Percentiles rank a stretch among this genome's conserved stretches.
phyloP scores from a whole-genome alignment of 768 basidiomycete species.

The Lyophyllum atratum region DNA sequence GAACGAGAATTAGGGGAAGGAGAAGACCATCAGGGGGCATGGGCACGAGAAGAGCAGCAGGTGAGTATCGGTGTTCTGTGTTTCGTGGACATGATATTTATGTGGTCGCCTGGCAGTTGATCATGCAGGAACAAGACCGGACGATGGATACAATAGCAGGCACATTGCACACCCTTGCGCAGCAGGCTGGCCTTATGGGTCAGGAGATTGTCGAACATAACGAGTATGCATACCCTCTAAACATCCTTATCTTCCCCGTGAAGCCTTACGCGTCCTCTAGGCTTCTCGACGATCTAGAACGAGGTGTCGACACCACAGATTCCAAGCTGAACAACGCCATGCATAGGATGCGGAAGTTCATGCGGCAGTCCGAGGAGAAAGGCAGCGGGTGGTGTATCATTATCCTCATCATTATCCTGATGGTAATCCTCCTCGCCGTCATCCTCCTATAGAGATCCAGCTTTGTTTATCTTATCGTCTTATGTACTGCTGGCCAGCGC shows the following conservation, averaged over 20 bases:
- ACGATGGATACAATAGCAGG: constrained; percentile 88
- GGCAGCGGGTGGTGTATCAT: constrained; percentile 91
- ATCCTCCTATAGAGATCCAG: constrained; percentile 60
- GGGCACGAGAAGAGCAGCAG: constrained; percentile 88
- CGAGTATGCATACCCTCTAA: constrained; percentile 55
- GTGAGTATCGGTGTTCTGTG: constrained; percentile 34
- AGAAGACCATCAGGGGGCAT: constrained; percentile 72
- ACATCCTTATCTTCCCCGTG: not conserved
- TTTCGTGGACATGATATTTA: not conserved
- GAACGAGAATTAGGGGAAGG: constrained; percentile 31
- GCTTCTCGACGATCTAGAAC: constrained; percentile 78
- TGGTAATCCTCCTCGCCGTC: constrained; percentile 75
- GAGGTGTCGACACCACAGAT: constrained; percentile 70
- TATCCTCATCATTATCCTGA: constrained; percentile 78
- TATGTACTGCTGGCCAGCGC: constrained; percentile 1
- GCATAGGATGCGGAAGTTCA: constrained; percentile 73
- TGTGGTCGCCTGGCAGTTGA: constrained; percentile 51
- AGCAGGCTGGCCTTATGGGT: constrained; percentile 95
- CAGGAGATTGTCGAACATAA: constrained; percentile 90
- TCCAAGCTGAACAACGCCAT: constrained; percentile 65
- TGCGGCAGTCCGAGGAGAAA: constrained; percentile 87
- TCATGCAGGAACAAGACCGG: constrained; percentile 87
- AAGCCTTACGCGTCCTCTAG: constrained; percentile 37
- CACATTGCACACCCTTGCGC: constrained; percentile 79
- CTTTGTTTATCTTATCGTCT: not conserved